Percentiles rank a stretch among this genome's conserved stretches.
Evolutionary conservation across 768 basidiomycete species (phyloP).

Genomic region (Xerocomellus dryophilus): DNA sequence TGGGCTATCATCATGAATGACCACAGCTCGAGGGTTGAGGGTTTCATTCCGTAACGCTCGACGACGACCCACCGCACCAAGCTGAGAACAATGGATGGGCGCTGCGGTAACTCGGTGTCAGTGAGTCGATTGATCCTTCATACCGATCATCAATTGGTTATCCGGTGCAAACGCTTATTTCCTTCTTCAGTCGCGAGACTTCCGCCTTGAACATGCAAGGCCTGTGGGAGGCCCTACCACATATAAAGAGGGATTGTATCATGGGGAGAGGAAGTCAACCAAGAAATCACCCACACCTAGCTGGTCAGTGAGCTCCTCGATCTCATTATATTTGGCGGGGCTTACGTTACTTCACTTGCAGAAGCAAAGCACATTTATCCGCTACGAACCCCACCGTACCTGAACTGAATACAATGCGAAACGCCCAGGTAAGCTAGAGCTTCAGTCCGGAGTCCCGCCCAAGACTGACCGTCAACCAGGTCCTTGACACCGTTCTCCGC

Average conservation of each 20-base stretch:
- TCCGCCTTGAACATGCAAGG: not conserved
- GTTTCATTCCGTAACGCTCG: constrained; percentile 7
- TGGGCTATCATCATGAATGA: not conserved
- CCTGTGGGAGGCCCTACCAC: not conserved
- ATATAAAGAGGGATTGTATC: constrained; percentile 14
- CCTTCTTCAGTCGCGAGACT: not conserved
- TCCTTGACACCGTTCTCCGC: not conserved
- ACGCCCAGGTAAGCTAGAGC: constrained; percentile 5
- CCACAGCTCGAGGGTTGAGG: not conserved
- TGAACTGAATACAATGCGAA: constrained; percentile 6
- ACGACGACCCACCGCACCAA: not conserved
- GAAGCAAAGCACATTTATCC: not conserved
- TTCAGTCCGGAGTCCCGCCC: not conserved
- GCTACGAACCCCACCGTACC: not conserved
- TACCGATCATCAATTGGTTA: not conserved
- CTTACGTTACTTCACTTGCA: constrained; percentile 3
- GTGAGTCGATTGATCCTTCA: not conserved
- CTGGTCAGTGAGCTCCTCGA: constrained; percentile 9
- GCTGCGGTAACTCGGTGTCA: not conserved
- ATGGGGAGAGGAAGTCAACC: not conserved
- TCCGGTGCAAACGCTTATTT: not conserved
- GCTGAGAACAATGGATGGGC: not conserved
- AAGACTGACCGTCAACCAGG: constrained; percentile 9
- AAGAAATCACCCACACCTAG: not conserved
- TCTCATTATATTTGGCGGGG: not conserved